Percentiles rank a stretch among this genome's conserved stretches.
phyloP scores from a whole-genome alignment of 176 grass and related monocot species.

The Olyra latifolia region DNA sequence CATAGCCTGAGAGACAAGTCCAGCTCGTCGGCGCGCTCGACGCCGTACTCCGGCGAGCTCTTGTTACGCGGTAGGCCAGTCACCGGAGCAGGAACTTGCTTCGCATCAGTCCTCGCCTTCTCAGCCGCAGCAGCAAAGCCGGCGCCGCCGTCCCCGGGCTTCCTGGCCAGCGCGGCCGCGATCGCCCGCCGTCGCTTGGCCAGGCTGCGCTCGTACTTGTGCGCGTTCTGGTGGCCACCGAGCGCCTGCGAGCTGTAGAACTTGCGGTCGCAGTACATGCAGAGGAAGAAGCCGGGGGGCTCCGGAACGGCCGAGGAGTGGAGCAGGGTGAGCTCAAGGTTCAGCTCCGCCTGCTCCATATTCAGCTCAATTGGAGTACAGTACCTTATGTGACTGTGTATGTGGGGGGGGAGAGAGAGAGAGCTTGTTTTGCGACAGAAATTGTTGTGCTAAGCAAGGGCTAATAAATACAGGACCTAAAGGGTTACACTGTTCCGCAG shows the following conservation, averaged over 20 bases:
- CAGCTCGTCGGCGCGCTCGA: slow-evolving; percentile 20
- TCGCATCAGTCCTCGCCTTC: slow-evolving; percentile 5
- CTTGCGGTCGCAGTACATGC: slow-evolving; percentile 84
- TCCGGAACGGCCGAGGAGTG: slow-evolving; percentile 46
- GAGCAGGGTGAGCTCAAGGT: slow-evolving; percentile 52
- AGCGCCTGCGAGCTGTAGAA: slow-evolving; percentile 93
- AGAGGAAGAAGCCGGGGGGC: slow-evolving; percentile 71
- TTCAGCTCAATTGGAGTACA: slow-evolving; percentile 41
- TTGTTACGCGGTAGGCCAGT: neutral
- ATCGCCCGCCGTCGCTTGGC: slow-evolving; percentile 58
- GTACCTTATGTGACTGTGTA: neutral
- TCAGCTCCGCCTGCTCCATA: slow-evolving; percentile 37
- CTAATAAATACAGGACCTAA: slow-evolving; percentile 18
- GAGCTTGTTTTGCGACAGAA: slow-evolving; percentile 10
- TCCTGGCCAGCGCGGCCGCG: neutral
- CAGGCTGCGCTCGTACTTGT: slow-evolving; percentile 88
- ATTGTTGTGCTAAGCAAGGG: slow-evolving; percentile 13
- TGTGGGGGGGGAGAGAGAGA: neutral
- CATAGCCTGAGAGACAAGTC: slow-evolving; percentile 60
- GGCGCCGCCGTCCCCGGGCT: neutral
- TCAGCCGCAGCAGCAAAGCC: neutral
- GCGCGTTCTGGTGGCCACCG: slow-evolving; percentile 94
- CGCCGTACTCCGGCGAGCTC: neutral
- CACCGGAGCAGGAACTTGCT: neutral
- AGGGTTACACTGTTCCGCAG: neutral